phyloP scores from a whole-genome alignment of 345 rosid genomes.

The Eucalyptus tenuipes region DNA sequence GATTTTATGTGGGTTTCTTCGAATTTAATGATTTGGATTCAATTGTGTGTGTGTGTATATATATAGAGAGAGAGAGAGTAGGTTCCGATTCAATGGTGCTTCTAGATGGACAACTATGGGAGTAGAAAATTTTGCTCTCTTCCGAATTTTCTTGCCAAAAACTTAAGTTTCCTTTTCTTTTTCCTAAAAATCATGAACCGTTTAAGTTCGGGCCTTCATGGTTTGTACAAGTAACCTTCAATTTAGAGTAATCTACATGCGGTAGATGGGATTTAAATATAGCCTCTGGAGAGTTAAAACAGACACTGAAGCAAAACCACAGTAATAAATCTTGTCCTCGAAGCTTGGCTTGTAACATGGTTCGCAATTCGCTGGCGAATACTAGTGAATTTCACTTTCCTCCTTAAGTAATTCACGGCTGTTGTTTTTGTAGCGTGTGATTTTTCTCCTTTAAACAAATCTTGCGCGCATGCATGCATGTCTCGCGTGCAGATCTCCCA shows the following conservation, averaged over 20 bases:
- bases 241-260: too few relatives aligned
- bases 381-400: not conserved
- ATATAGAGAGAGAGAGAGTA: too few relatives aligned
- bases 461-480: not conserved
- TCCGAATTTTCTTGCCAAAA: not conserved
- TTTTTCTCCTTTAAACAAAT: not conserved
- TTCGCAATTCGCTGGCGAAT: too few relatives aligned
- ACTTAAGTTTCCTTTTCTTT: not conserved
- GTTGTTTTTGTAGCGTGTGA: not conserved
- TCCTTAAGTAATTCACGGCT: not conserved
- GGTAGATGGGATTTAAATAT: too few relatives aligned
- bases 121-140: accelerated
- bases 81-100: not conserved
- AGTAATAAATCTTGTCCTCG: not conserved
- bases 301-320: too few relatives aligned
- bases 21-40: not conserved
- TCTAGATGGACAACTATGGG: not conserved
- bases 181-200: not conserved
- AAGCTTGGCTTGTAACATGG: not conserved
- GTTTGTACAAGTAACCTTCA: too few relatives aligned
- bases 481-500: not conserved
- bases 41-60: too few relatives aligned
- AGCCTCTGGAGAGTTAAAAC: too few relatives aligned
- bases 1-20: not conserved
- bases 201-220: too few relatives aligned